phyloP scores from a whole-genome alignment of 1,284 basidiomycete genomes.

The Rhodotorula sp. region DNA sequence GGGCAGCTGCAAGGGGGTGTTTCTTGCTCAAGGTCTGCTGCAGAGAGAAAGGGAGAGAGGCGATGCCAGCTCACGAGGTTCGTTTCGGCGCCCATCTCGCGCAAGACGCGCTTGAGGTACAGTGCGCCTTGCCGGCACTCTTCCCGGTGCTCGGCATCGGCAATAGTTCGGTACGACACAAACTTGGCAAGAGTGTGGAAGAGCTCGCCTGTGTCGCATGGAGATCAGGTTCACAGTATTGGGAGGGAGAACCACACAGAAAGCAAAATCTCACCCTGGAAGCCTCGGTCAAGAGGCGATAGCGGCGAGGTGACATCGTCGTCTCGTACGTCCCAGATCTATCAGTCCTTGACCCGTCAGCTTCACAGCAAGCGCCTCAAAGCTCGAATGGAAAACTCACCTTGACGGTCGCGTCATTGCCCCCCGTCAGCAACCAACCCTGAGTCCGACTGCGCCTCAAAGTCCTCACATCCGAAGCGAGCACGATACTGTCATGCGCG shows the following conservation, averaged over 20 bases:
- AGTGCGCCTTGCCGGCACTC: slow-evolving; percentile 89
- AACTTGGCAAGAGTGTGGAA: slow-evolving; percentile 76
- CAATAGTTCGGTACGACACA: slow-evolving; percentile 81
- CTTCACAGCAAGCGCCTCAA: too few relatives aligned
- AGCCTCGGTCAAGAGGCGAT: slow-evolving; percentile 10
- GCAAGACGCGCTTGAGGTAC: slow-evolving; percentile 81
- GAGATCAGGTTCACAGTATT: too few relatives aligned
- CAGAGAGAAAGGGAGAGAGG: slow-evolving; percentile 47
- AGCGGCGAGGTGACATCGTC: slow-evolving; percentile 3
- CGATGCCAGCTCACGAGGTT: slow-evolving; percentile 54
- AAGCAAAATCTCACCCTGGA: slow-evolving; percentile 16
- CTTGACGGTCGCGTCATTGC: slow-evolving; percentile 79
- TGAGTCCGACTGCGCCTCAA: slow-evolving; percentile 21
- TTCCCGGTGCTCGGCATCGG: slow-evolving; percentile 67
- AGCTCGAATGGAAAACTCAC: slow-evolving; percentile 51
- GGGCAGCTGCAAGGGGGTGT: slow-evolving; percentile 36
- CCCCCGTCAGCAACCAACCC: slow-evolving; percentile 67
- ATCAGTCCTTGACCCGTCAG: background rate
- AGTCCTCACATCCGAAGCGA: slow-evolving; percentile 49
- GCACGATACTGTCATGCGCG: slow-evolving; percentile 71
- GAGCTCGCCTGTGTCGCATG: slow-evolving; percentile 46
- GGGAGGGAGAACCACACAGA: too few relatives aligned
- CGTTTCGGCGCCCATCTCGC: slow-evolving; percentile 78
- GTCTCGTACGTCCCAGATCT: slow-evolving; percentile 32
- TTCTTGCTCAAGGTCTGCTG: background rate